Evolutionary conservation across 2,329 filamentous ascomycete genomes (phyloP).

Genomic region (Alternaria alternata): DNA sequence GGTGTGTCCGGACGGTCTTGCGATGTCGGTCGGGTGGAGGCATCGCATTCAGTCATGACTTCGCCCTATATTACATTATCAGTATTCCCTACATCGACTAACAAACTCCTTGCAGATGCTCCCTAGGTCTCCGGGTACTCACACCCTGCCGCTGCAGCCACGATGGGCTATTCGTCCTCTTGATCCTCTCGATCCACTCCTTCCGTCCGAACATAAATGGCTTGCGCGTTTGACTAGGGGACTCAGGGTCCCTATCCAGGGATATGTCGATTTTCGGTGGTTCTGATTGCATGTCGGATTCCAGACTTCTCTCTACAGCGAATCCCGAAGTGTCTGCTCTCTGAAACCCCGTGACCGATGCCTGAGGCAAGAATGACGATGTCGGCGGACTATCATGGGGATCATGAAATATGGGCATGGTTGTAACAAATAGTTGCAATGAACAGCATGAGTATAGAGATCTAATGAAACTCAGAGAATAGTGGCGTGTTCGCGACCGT

Average conservation of each 20-base stretch:
- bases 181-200: conserved; percentile 84
- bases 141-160: conserved; percentile 71
- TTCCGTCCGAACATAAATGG: conserved; percentile 65
- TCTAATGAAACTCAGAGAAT: conserved; percentile 8
- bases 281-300: conserved; percentile 17
- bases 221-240: conserved; percentile 33
- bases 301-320: conserved; percentile 15
- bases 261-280: conserved; percentile 7
- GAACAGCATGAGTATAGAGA: conserved; percentile 37
- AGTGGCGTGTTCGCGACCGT: conserved; percentile 20
- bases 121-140: conserved; percentile 20
- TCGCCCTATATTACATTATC: conserved; percentile 29
- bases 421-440: conserved; percentile 25
- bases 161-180: conserved; percentile 77
- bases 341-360: conserved; percentile 22
- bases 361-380: conserved; percentile 26
- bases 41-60: conserved; percentile 17
- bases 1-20: conserved; percentile 43
- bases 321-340: conserved; percentile 25
- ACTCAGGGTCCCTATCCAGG: conserved; percentile 20
- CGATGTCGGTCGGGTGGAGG: conserved; percentile 30
- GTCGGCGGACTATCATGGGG: conserved; percentile 38
- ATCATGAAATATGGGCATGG: conserved; percentile 53
- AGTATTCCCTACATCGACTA: conserved; percentile 16
- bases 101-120: background rate